These are phyloP conservation scores for Pseudotsuga menziesii DNA, from an alignment of 75 land plant genomes.

Conservation along the genomic window DNA sequence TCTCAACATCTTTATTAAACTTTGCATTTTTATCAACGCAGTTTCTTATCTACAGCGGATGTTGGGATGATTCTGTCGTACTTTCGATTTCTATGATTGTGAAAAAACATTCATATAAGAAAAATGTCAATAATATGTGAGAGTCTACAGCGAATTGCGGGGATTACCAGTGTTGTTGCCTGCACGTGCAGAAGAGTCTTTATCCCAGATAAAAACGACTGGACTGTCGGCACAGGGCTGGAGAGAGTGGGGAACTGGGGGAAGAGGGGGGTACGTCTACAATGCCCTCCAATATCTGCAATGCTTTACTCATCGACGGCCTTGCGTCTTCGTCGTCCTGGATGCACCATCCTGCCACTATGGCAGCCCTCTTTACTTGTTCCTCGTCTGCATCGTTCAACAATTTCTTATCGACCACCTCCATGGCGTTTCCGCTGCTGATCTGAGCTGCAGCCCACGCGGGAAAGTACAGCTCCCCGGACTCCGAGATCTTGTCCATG, in stretches of 20 bases:
- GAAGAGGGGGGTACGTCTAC: neutral
- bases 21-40: too few relatives aligned
- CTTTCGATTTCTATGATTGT: too few relatives aligned
- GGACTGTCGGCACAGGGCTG: neutral
- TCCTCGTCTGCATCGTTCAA: neutral
- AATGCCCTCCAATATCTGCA: constrained; percentile 20
- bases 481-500: too few relatives aligned
- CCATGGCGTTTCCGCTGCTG: neutral
- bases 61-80: too few relatives aligned
- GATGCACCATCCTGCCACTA: constrained; percentile 25
- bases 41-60: too few relatives aligned
- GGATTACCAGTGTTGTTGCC: too few relatives aligned
- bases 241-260: constrained; percentile 13
- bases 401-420: neutral
- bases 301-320: constrained; percentile 17
- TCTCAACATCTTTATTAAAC: too few relatives aligned
- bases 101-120: too few relatives aligned
- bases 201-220: too few relatives aligned
- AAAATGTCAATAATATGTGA: too few relatives aligned
- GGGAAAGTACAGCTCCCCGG: neutral
- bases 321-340: constrained; percentile 19
- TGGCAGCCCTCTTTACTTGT: neutral
- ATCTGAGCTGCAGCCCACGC: neutral
- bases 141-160: too few relatives aligned
- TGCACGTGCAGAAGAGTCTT: neutral